Evolutionary conservation across 179 eudicot genomes (phyloP), one percentile per base, ranked within the genome.

Genomic region (Silene vulgaris): DNA sequence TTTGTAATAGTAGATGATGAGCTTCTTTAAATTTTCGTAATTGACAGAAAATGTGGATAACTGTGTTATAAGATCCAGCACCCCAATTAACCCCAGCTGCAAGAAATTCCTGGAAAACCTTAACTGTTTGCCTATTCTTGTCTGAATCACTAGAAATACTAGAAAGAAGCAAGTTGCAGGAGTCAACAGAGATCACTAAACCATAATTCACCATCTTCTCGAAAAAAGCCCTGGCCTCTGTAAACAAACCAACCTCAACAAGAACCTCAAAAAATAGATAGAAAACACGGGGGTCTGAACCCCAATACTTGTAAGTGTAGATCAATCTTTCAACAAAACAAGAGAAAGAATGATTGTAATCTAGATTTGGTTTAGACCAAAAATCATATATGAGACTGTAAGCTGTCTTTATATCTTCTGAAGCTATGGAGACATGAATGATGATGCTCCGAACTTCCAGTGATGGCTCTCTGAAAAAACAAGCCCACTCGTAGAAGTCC

Each of bases 271-370:
- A 94, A 81, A 92, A 89, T 75, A 94, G 71, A 87, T 94, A 90
- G 85, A 94, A 94, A 40, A 87, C 96, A 57, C 40, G 76, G 74
- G 97, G 91, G 83, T 87, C 77, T 16, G 91, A 87, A 75, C 98
- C 92, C 98, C 98, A 94, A 63, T 85, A 91, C 84, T 92, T 94
- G 78, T 87, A 88, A 19, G 97, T 92, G 78, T 94, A 92, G 74
- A 90, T 86, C 82, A 92, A 72, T 75, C 79, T 85, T 63, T 92
- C 94, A 73, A 85, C 81, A 79, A 92, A 87, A 71, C 75, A 82
- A 66, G 87, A 74, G 75, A 86, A 88, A 11, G 88, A 81, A 78
- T 84, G 67, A 59, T 74, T 61, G 77, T 86, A 70, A 75, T 86
- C 92, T 69, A 80, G 40, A 81, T 79, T 77, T 43, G 87, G 84